Evolutionary conservation across 768 basidiomycete genomes (phyloP).

Genomic region (Phallus indusiatus): DNA sequence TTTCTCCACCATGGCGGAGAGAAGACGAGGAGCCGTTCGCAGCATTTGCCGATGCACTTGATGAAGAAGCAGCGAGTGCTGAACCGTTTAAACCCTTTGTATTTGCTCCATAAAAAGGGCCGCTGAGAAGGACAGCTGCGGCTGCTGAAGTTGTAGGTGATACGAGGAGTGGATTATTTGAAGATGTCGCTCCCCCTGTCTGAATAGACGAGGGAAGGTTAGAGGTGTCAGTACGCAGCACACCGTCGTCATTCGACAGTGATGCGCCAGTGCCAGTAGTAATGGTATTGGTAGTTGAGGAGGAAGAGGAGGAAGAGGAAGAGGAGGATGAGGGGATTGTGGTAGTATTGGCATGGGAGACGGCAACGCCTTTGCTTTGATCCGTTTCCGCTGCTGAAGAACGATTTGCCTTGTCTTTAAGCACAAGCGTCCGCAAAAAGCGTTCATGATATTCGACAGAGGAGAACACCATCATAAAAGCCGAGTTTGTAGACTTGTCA

Average conservation of each 20-base stretch:
- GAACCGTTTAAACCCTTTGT: not conserved
- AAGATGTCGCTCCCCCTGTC: not conserved
- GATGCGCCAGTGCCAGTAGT: not conserved
- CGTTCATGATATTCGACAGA: conserved; percentile 72
- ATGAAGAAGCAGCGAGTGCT: not conserved
- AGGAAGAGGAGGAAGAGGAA: too few relatives aligned
- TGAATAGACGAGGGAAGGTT: not conserved
- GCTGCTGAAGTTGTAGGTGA: not conserved
- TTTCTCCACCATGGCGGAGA: not conserved
- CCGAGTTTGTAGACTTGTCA: not conserved
- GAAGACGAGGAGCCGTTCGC: not conserved
- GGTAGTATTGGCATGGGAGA: too few relatives aligned
- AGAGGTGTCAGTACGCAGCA: not conserved
- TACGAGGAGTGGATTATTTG: not conserved
- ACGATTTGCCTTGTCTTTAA: conserved; percentile 46
- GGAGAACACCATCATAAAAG: conserved; percentile 22
- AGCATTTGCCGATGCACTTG: not conserved
- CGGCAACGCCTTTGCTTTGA: not conserved
- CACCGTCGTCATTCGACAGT: not conserved
- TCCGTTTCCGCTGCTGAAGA: conserved; percentile 28
- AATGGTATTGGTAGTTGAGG: not conserved
- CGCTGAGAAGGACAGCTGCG: not conserved
- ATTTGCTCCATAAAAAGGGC: not conserved
- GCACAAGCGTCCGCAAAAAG: conserved; percentile 63
- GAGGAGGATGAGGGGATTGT: too few relatives aligned